Evolutionary conservation across 75 land plant species (phyloP).

Genomic region (Ceratopteris richardii): DNA sequence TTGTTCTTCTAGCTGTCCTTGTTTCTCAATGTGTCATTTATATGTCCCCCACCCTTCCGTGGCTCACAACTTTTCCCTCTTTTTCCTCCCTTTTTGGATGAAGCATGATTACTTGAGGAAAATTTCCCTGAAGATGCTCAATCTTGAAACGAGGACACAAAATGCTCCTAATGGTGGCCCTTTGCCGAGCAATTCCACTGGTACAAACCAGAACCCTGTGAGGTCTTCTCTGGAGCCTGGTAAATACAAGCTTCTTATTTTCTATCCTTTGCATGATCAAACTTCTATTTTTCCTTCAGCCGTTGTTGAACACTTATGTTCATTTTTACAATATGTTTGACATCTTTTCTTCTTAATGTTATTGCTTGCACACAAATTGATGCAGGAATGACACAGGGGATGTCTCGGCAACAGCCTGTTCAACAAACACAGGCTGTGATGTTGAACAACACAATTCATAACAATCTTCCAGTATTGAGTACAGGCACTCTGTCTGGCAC

Average conservation of each 20-base stretch:
- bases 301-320: no score
- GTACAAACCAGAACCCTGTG: not conserved
- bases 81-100: not conserved
- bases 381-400: no score
- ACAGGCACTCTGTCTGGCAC: no score
- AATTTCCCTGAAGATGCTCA: slow-evolving; percentile 37
- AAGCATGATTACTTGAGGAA: slow-evolving; percentile 38
- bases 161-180: slow-evolving; percentile 1
- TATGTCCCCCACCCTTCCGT: not conserved
- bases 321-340: no score
- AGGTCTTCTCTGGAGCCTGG: not conserved
- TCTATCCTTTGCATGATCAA: no score
- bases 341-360: no score
- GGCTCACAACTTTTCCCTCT: not conserved
- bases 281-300: no score
- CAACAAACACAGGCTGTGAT: no score
- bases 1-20: not conserved
- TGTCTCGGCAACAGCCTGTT: no score
- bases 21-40: not conserved
- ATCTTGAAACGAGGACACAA: slow-evolving; percentile 17
- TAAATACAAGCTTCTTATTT: not conserved
- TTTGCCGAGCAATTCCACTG: not conserved
- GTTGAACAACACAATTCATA: no score
- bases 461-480: no score
- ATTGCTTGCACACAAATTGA: no score